phyloP scores from a whole-genome alignment of 1,284 basidiomycete genomes.

The Cystobasidium pallidum region DNA sequence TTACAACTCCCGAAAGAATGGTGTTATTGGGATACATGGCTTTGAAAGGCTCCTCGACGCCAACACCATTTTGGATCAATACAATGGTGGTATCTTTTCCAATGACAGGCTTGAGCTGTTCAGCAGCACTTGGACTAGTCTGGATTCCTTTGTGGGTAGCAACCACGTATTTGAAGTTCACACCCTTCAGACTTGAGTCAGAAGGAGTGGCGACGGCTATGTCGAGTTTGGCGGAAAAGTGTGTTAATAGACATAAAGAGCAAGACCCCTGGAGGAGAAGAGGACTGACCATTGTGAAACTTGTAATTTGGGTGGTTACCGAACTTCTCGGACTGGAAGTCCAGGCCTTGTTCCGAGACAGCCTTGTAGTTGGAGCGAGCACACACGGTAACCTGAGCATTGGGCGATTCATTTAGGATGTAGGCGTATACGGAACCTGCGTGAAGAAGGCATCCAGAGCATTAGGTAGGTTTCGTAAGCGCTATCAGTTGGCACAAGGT shows the following conservation, averaged over 20 bases:
- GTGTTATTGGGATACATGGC: slow-evolving; percentile 57
- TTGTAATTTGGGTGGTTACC: slow-evolving; percentile 48
- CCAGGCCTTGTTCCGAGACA: slow-evolving; percentile 56
- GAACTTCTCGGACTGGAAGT: slow-evolving; percentile 54
- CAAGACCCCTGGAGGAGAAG: no score
- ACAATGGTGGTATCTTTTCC: slow-evolving; percentile 57
- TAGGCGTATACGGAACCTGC: slow-evolving; percentile 61
- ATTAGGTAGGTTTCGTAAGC: background rate
- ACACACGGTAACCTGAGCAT: slow-evolving; percentile 58
- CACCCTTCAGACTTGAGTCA: slow-evolving; percentile 54
- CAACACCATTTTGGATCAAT: slow-evolving; percentile 62
- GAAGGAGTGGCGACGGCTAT: slow-evolving; percentile 55
- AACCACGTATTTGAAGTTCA: slow-evolving; percentile 56
- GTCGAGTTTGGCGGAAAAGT: slow-evolving; percentile 40
- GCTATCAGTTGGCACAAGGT: background rate
- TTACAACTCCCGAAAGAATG: slow-evolving; percentile 60
- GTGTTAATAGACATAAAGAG: no score
- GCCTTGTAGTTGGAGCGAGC: slow-evolving; percentile 59
- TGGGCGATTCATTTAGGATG: slow-evolving; percentile 57
- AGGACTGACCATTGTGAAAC: slow-evolving; percentile 35
- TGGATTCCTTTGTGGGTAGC: slow-evolving; percentile 59
- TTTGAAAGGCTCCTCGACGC: slow-evolving; percentile 60
- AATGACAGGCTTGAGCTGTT: slow-evolving; percentile 55
- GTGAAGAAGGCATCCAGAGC: background rate
- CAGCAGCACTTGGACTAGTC: slow-evolving; percentile 56